These are phyloP conservation scores for Rheum nobile DNA, from an alignment of 148 eudicot genomes.

Conservation along the genomic window DNA sequence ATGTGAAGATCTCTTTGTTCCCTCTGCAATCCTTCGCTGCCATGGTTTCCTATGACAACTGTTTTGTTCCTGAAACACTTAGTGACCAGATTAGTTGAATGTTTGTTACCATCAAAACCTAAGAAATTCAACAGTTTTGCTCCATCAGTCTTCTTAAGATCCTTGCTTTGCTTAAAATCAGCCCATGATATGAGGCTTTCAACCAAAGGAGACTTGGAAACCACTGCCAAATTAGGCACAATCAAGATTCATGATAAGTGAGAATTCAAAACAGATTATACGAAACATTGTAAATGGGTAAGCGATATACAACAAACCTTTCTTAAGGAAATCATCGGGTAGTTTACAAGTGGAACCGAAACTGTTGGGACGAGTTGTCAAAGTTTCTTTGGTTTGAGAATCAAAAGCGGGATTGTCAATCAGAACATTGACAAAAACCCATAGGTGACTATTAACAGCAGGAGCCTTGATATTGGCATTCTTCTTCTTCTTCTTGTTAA, in stretches of 20 bases:
- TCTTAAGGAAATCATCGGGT: slow-evolving; percentile 53
- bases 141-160: slow-evolving; percentile 89
- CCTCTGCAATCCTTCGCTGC: too few relatives aligned
- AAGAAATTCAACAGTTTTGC: too few relatives aligned
- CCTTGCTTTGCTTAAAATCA: slow-evolving; percentile 57
- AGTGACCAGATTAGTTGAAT: too few relatives aligned
- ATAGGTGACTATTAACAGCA: slow-evolving; percentile 64
- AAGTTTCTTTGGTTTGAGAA: slow-evolving; percentile 94
- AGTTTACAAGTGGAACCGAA: slow-evolving; percentile 77
- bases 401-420: slow-evolving; percentile 99
- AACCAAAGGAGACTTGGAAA: slow-evolving; percentile 48
- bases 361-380: slow-evolving; percentile 69
- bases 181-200: slow-evolving; percentile 65
- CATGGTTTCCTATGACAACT: too few relatives aligned
- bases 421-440: slow-evolving; percentile 92
- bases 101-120: too few relatives aligned
- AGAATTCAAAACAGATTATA: neutral
- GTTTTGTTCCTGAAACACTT: too few relatives aligned
- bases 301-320: slow-evolving; percentile 31
- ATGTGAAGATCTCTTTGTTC: too few relatives aligned
- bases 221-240: slow-evolving; percentile 18
- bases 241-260: neutral
- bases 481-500: slow-evolving; percentile 41
- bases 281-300: neutral
- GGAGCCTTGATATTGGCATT: slow-evolving; percentile 55